phyloP scores from a whole-genome alignment of 2,329 filamentous ascomycete species.

The Diaporthe longicolla region DNA sequence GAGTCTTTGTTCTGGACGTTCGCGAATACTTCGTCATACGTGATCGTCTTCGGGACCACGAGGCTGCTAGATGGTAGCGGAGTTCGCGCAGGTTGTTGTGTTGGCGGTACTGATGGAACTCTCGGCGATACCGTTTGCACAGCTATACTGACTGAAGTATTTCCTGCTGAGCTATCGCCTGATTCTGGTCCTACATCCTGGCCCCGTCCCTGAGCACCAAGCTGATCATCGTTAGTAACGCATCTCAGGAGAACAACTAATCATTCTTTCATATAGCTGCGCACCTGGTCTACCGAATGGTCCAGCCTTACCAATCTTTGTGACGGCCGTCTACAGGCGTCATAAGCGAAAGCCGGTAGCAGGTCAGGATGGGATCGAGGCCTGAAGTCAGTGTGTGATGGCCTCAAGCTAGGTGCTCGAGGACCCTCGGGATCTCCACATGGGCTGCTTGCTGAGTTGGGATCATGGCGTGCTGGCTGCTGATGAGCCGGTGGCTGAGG shows the following conservation, averaged over 20 bases:
- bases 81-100: background rate
- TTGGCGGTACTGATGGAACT: background rate
- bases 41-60: background rate
- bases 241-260: background rate
- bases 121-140: background rate
- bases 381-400: background rate
- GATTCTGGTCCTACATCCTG: background rate
- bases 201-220: too few species aligned
- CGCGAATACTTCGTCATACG: background rate
- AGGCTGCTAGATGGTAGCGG: too few species aligned
- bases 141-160: background rate
- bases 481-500: background rate
- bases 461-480: background rate
- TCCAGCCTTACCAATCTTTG: conserved; percentile 22
- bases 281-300: background rate
- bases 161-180: too few species aligned
- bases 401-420: background rate
- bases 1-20: background rate
- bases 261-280: background rate
- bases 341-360: background rate
- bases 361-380: background rate
- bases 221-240: background rate
- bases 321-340: background rate
- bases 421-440: too few species aligned
- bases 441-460: background rate